Conservation (phyloP, 192 early-diverging fungal genomes). For the Haplosporangium gracile region DNA sequence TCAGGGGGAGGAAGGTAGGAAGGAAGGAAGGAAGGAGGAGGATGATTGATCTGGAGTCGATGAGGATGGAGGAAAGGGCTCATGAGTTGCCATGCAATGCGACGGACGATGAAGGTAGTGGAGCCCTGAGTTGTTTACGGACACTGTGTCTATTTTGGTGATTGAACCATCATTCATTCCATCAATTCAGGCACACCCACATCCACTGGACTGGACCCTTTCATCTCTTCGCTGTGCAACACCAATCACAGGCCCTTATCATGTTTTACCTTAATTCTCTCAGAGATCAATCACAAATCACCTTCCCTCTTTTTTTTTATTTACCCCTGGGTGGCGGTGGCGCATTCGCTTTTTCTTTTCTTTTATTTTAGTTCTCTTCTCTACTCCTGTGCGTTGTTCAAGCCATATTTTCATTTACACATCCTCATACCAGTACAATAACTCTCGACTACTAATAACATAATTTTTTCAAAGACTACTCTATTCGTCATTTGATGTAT, state of each 20-base stretch:
- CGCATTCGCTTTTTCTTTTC: neutral
- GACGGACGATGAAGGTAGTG: too few relatives aligned
- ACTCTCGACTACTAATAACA: conserved; percentile 5
- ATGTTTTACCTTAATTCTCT: conserved; percentile 10
- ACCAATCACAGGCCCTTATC: neutral
- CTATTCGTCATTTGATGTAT: neutral
- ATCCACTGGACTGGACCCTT: neutral
- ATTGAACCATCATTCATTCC: neutral
- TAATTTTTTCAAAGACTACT: neutral
- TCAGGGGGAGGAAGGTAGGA: neutral
- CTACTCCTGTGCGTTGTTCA: neutral
- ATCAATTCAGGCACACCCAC: neutral
- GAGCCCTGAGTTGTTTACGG: neutral
- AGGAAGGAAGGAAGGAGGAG: neutral
- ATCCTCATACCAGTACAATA: conserved; percentile 9
- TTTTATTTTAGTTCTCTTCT: neutral
- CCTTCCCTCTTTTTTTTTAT: neutral
- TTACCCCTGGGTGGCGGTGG: neutral
- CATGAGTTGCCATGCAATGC: too few relatives aligned
- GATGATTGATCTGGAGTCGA: too few relatives aligned
- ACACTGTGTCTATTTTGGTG: neutral
- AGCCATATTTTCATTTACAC: neutral
- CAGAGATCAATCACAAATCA: neutral
- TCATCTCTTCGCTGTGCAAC: neutral
- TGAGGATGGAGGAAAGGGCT: too few relatives aligned